phyloP scores from a whole-genome alignment of 208 protist species.

The Trypanosoma brucei region DNA sequence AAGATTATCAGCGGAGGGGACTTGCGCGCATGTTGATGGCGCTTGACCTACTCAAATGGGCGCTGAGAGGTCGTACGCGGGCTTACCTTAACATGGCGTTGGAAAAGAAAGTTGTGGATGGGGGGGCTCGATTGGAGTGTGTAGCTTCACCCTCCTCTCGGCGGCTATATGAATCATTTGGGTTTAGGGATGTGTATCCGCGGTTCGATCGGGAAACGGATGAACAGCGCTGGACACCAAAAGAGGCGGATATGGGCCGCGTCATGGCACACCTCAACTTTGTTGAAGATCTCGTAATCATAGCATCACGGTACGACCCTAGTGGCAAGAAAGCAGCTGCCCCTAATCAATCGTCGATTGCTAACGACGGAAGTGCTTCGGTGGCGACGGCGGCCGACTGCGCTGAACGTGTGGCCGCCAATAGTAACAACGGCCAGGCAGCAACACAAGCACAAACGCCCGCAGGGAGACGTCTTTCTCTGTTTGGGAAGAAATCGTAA shows the following conservation, averaged over 20 bases:
- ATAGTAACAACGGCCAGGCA: background rate
- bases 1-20: conserved; percentile 35
- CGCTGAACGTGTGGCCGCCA: background rate
- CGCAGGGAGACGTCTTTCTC: conserved; percentile 10
- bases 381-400: no score
- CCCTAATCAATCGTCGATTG: no score
- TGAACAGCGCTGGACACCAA: conserved; percentile 68
- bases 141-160: conserved; percentile 51
- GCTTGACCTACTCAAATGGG: conserved; percentile 75
- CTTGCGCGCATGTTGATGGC: conserved; percentile 68
- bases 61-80: conserved; percentile 60
- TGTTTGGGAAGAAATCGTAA: conserved; percentile 9
- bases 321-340: background rate
- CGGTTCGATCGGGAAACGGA: conserved; percentile 57
- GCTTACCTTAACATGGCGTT: conserved; percentile 84
- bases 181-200: conserved; percentile 73
- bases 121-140: conserved; percentile 53
- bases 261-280: conserved; percentile 78
- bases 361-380: no score
- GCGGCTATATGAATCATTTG: conserved; percentile 66
- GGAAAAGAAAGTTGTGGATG: conserved; percentile 70
- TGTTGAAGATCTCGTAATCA: conserved; percentile 27
- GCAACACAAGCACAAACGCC: background rate
- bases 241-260: conserved; percentile 76
- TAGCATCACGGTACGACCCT: conserved; percentile 19